A percentile compares a stretch with the other conserved stretches of the same genome.
These are phyloP conservation scores for Moringa oleifera DNA, from an alignment of 345 rosid genomes.

Conservation along the genomic window DNA sequence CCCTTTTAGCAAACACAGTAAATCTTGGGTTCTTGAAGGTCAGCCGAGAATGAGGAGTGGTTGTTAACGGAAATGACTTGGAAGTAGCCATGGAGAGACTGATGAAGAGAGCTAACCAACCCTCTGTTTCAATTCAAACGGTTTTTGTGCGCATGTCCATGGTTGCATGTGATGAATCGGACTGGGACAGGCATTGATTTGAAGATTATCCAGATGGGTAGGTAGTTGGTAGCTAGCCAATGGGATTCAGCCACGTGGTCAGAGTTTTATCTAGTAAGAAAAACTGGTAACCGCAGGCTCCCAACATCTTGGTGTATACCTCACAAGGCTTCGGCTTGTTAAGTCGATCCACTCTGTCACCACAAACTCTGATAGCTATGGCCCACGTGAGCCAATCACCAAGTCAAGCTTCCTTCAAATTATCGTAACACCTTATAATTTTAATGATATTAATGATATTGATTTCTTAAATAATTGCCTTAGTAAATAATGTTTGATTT, in stretches of 20 bases:
- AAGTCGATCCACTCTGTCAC: not conserved
- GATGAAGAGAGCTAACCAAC: slow-evolving; percentile 6
- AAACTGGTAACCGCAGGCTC: slow-evolving; percentile 12
- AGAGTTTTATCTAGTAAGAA: slow-evolving; percentile 25
- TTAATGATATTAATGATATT: too few species aligned
- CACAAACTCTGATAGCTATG: not conserved
- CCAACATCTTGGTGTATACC: not conserved
- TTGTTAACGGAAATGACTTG: slow-evolving; percentile 50
- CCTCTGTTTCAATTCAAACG: slow-evolving; percentile 22
- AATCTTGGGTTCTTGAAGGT: slow-evolving; percentile 35
- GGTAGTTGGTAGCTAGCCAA: slow-evolving; percentile 30
- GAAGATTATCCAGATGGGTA: slow-evolving; percentile 38
- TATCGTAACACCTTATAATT: too few species aligned
- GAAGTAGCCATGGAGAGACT: slow-evolving; percentile 70
- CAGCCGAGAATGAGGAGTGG: slow-evolving; percentile 36
- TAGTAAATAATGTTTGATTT: too few species aligned
- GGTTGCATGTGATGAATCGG: slow-evolving; percentile 22
- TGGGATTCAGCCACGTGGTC: slow-evolving; percentile 38
- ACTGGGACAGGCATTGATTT: slow-evolving; percentile 20
- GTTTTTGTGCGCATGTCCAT: slow-evolving; percentile 9
- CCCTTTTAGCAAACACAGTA: slow-evolving; percentile 50
- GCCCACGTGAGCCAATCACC: not conserved
- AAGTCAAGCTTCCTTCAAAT: too few species aligned
- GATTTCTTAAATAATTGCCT: too few species aligned
- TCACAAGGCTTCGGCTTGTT: not conserved